These are phyloP conservation scores for Marchantia polymorpha DNA, from an alignment of 225 moss, liverwort and hornwort genomes.

Conservation along the genomic window DNA sequence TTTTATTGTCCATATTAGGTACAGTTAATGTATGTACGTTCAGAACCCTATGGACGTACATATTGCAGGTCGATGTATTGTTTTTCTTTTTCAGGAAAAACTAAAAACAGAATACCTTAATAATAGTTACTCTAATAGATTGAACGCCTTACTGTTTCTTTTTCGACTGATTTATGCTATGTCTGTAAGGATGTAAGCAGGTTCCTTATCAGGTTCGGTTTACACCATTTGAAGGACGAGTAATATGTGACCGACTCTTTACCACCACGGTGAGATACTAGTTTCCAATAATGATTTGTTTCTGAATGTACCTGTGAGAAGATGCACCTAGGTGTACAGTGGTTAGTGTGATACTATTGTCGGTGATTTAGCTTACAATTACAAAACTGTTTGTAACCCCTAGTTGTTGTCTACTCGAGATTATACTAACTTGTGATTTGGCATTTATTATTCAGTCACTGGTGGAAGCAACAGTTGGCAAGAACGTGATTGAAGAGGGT, in stretches of 20 bases:
- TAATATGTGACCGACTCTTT: constrained; percentile 84
- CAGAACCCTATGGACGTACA: too few species aligned
- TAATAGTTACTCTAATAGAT: too few species aligned
- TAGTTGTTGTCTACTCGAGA: not conserved
- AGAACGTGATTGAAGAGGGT: constrained; percentile 57
- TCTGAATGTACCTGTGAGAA: too few species aligned
- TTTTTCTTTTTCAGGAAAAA: too few species aligned
- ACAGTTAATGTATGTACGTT: too few species aligned
- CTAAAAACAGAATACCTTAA: too few species aligned
- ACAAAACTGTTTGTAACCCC: not conserved
- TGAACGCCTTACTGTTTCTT: too few species aligned
- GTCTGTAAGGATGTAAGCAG: constrained; percentile 59
- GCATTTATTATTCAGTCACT: constrained; percentile 50
- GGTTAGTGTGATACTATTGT: too few species aligned
- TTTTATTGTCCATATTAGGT: too few species aligned
- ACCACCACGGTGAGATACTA: constrained; percentile 67
- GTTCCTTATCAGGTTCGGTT: constrained; percentile 91
- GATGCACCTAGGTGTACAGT: too few species aligned
- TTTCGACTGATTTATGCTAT: not conserved
- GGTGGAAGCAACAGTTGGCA: constrained; percentile 87
- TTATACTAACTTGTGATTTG: not conserved
- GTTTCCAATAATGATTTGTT: not conserved
- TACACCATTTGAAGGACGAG: constrained; percentile 57
- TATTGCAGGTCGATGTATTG: too few species aligned
- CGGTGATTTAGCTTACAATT: too few species aligned